A percentile compares a stretch with the other conserved stretches of the same genome.
Evolutionary conservation across 768 basidiomycete species (phyloP).

Genomic region (Suillus hirtellus): DNA sequence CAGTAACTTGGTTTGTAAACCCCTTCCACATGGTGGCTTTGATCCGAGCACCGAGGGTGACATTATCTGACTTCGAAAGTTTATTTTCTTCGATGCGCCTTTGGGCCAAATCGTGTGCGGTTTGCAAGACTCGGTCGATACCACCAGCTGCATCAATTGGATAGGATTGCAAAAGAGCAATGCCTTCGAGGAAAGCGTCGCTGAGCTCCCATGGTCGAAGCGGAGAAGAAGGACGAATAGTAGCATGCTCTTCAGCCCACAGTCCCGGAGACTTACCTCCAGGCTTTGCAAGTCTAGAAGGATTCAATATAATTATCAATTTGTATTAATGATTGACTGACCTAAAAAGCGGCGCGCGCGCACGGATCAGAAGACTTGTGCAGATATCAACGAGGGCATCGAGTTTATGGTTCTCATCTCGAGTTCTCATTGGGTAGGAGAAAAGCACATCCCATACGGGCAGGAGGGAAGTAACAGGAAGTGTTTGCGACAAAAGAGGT

Average conservation of each 20-base stretch:
- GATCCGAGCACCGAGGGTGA: conserved; percentile 56
- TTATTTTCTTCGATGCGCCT: conserved; percentile 46
- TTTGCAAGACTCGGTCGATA: conserved; percentile 69
- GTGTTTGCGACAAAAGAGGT: conserved; percentile 67
- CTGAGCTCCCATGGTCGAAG: conserved; percentile 52
- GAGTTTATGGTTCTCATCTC: conserved; percentile 57
- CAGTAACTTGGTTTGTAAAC: conserved; percentile 52
- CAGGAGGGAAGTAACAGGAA: conserved; percentile 62
- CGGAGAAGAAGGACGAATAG: conserved; percentile 41
- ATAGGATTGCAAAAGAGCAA: conserved; percentile 64
- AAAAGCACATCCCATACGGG: conserved; percentile 75
- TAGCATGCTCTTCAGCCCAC: conserved; percentile 50
- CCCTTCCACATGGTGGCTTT: conserved; percentile 68
- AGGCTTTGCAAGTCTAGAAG: conserved; percentile 53
- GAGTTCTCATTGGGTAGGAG: conserved; percentile 54
- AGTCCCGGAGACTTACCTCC: conserved; percentile 45
- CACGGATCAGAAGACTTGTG: conserved; percentile 64
- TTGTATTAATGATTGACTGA: conserved; percentile 29
- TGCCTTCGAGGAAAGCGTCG: conserved; percentile 67
- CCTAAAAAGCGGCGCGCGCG: conserved; percentile 56
- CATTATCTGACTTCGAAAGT: conserved; percentile 31
- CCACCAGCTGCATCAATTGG: conserved; percentile 67
- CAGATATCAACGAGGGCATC: conserved; percentile 73
- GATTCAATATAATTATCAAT: conserved; percentile 6
- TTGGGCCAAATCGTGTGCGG: conserved; percentile 57